These are phyloP conservation scores for Acephala macrosclerotiorum DNA, from an alignment of 2,329 filamentous ascomycete species.

Conservation along the genomic window DNA sequence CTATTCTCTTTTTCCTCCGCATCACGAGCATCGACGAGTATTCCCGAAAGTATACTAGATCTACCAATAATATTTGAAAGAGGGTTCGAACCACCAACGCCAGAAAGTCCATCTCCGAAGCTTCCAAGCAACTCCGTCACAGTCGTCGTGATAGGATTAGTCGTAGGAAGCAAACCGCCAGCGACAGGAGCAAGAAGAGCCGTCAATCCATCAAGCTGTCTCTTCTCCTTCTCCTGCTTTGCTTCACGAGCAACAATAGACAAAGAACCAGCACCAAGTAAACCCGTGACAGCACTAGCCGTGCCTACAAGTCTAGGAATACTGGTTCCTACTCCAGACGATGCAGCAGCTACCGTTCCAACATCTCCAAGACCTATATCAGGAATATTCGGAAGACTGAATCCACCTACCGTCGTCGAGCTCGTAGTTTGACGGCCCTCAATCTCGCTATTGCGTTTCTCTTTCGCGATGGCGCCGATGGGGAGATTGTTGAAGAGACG, in stretches of 20 bases:
- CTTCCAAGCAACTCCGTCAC: not conserved
- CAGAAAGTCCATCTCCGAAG: not conserved
- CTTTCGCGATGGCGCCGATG: not conserved
- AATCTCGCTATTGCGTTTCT: not conserved
- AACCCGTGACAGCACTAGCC: not conserved
- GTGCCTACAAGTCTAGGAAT: not conserved
- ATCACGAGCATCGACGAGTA: not conserved
- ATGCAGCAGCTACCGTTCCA: not conserved
- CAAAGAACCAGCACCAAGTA: not conserved
- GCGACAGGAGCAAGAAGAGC: not conserved
- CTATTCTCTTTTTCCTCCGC: not conserved
- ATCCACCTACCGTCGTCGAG: not conserved
- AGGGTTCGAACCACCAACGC: not conserved
- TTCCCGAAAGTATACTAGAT: not conserved
- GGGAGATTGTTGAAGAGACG: not conserved
- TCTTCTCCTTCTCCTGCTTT: not conserved
- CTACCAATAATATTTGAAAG: no score
- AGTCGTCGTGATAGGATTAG: not conserved
- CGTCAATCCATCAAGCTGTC: not conserved
- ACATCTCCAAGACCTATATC: not conserved
- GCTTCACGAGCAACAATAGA: not conserved
- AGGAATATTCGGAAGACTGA: not conserved
- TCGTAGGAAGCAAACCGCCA: not conserved
- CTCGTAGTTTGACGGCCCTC: not conserved
- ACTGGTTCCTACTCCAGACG: not conserved